A percentile compares a stretch with the other conserved stretches of the same genome.
Conservation (phyloP, 768 basidiomycete species). For the Peribolospora baueri region DNA sequence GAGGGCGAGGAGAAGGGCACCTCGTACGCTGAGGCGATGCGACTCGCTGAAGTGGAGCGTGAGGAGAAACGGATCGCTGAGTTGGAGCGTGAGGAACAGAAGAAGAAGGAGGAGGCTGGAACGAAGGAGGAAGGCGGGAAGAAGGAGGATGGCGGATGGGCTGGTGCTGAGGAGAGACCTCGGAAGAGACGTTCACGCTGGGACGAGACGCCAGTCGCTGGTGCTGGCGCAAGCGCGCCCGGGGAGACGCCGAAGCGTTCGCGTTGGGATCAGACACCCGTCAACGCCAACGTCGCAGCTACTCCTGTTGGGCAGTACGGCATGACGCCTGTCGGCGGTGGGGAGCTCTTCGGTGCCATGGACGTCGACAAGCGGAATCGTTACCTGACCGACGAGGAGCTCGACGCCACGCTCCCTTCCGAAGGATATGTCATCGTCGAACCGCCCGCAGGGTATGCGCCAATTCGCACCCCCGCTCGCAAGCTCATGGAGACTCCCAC, state of each 20-base stretch:
- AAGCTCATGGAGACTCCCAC: conserved; percentile 30
- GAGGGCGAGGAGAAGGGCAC: conserved; percentile 42
- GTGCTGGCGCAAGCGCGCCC: conserved; percentile 15
- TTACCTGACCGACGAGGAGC: conserved; percentile 86
- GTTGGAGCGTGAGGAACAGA: conserved; percentile 43
- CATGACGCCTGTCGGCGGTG: conserved; percentile 20
- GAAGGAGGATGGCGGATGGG: conserved; percentile 34
- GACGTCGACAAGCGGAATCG: conserved; percentile 90
- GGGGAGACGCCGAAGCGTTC: conserved; percentile 65
- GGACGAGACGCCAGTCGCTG: conserved; percentile 66
- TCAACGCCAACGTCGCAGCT: conserved; percentile 26
- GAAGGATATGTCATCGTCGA: conserved; percentile 76
- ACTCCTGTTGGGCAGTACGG: conserved; percentile 24
- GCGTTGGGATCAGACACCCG: conserved; percentile 89
- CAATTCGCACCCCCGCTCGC: conserved; percentile 33
- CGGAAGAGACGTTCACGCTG: conserved; percentile 74
- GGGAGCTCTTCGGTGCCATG: conserved; percentile 9
- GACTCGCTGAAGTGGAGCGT: conserved; percentile 65
- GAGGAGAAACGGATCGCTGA: conserved; percentile 39
- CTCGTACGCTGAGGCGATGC: conserved; percentile 91
- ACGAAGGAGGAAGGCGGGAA: conserved; percentile 41
- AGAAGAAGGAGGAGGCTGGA: conserved; percentile 44
- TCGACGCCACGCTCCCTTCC: conserved; percentile 65
- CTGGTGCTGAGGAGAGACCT: neutral
- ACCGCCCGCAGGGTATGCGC: conserved; percentile 81